These are phyloP conservation scores for Pulveroboletus sp. DNA, from an alignment of 768 basidiomycete species.

Conservation along the genomic window DNA sequence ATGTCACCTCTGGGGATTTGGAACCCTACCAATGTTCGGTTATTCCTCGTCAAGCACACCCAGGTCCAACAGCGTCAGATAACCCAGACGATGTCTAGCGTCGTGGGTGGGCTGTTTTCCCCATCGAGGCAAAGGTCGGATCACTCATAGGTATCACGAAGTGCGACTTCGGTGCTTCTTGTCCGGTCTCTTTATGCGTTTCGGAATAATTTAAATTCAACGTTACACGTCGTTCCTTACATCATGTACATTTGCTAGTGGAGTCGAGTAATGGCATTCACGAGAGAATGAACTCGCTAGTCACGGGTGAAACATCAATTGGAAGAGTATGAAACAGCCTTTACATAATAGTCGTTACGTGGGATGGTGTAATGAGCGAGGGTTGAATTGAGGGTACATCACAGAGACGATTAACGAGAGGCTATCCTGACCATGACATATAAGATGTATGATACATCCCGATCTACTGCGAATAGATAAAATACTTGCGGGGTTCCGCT, in stretches of 20 bases:
- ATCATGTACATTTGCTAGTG: neutral
- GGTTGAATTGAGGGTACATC: too few species aligned
- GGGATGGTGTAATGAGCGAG: too few species aligned
- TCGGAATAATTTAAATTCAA: neutral
- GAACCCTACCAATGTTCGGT: constrained; percentile 82
- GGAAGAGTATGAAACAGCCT: neutral
- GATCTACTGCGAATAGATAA: too few species aligned
- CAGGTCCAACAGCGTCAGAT: constrained; percentile 65
- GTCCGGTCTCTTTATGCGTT: neutral
- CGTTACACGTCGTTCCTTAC: neutral
- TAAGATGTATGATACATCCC: too few species aligned
- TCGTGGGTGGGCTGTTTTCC: constrained; percentile 73
- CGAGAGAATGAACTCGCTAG: neutral
- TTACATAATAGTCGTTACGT: too few species aligned
- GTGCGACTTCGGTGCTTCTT: neutral
- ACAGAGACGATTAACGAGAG: too few species aligned
- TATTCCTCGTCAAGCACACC: constrained; percentile 90
- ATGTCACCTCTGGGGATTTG: constrained; percentile 86
- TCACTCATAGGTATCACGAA: constrained; percentile 15
- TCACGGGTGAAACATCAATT: too few species aligned
- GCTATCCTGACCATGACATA: too few species aligned
- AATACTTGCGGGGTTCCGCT: too few species aligned
- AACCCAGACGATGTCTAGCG: constrained; percentile 73
- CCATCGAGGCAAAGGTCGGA: constrained; percentile 30
- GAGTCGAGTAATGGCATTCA: neutral